phyloP scores from a whole-genome alignment of 78 protist species.

The Guillardia theta region DNA sequence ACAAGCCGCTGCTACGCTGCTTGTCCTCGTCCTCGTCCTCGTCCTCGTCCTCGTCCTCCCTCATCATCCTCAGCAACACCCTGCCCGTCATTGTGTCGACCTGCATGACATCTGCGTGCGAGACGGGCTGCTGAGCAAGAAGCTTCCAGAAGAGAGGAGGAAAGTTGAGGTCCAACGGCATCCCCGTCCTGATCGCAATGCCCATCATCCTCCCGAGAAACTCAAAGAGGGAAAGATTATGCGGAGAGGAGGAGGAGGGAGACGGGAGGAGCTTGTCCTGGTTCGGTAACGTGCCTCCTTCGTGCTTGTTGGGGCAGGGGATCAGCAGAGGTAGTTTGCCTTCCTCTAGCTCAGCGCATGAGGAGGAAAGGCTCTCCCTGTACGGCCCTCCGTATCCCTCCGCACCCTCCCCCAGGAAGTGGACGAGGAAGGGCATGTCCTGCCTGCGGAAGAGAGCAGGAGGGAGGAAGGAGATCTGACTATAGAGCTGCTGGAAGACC shows the following conservation, averaged over 20 bases:
- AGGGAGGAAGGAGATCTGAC: not conserved
- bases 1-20: not conserved
- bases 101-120: not conserved
- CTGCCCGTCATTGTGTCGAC: not conserved
- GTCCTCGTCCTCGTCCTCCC: not conserved
- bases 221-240: not conserved
- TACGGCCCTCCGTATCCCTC: not conserved
- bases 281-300: not conserved
- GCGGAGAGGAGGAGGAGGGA: not conserved
- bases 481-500: not conserved
- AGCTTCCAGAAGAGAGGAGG: not conserved
- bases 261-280: not conserved
- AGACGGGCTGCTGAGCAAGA: not conserved
- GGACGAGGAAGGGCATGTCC: slow-evolving; percentile 27
- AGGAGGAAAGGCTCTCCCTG: not conserved
- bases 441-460: not conserved
- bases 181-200: not conserved
- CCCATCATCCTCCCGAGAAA: not conserved
- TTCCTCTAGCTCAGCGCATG: not conserved
- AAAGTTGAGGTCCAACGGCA: not conserved
- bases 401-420: not conserved
- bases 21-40: not conserved
- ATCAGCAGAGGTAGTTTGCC: not conserved
- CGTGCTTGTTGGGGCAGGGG: not conserved
- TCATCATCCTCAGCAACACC: not conserved